These are phyloP conservation scores for Bauhinia variegata DNA, from an alignment of 306 rosid genomes.

Conservation along the genomic window DNA sequence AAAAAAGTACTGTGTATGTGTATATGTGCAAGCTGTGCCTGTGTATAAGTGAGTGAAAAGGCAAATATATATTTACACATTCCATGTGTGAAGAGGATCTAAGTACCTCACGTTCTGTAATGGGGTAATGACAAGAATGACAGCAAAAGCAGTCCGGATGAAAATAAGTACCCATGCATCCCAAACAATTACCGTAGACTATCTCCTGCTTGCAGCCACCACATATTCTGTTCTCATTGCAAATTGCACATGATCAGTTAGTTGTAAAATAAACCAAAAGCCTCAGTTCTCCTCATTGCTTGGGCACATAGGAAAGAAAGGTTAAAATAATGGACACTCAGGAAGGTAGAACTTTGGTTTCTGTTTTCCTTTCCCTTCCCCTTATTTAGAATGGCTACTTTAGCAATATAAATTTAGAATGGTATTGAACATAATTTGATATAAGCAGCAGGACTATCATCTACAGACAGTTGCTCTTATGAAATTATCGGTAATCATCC, in stretches of 20 bases:
- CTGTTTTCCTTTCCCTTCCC: background rate
- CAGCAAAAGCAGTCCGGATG: constrained; percentile 89
- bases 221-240: constrained; percentile 55
- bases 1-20: constrained; percentile 22
- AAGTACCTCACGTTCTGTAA: constrained; percentile 83
- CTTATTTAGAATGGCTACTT: constrained; percentile 10
- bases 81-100: constrained; percentile 30
- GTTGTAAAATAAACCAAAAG: background rate
- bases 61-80: too few species aligned
- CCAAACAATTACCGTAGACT: constrained; percentile 68
- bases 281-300: too few species aligned
- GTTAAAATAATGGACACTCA: background rate
- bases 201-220: constrained; percentile 76
- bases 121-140: constrained; percentile 70
- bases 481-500: constrained; percentile 6
- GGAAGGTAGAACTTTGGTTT: background rate
- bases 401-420: constrained; percentile 1
- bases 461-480: constrained; percentile 7
- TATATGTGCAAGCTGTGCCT: constrained; percentile 17
- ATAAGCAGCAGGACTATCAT: constrained; percentile 33
- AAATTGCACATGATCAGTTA: constrained; percentile 32
- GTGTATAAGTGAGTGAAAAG: constrained; percentile 2
- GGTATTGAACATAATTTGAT: constrained; percentile 24
- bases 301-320: background rate
- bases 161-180: constrained; percentile 68